Conservation (phyloP, 2,329 filamentous ascomycete genomes). For the Cordyceps militaris region DNA sequence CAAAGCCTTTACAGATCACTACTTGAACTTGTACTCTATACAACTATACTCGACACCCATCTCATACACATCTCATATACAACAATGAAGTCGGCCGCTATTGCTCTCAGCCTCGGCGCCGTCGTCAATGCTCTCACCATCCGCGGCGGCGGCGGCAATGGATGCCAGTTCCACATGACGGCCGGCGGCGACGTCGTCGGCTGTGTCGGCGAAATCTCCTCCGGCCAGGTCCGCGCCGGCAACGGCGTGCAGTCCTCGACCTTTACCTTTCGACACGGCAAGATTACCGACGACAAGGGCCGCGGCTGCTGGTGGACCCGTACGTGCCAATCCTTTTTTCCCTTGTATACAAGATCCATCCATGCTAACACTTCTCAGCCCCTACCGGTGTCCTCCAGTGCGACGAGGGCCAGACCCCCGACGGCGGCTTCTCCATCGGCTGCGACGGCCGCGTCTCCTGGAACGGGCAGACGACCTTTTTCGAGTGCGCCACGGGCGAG, state of each 20-base stretch:
- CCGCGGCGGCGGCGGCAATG: slow-evolving; percentile 16
- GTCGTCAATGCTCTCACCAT: slow-evolving; percentile 16
- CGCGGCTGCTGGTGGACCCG: slow-evolving; percentile 58
- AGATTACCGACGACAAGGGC: slow-evolving; percentile 48
- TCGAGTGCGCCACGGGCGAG: slow-evolving; percentile 50
- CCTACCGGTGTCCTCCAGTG: slow-evolving; percentile 56
- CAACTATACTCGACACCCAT: not conserved
- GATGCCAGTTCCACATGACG: slow-evolving; percentile 39
- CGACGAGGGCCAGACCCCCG: slow-evolving; percentile 44
- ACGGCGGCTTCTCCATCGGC: slow-evolving; percentile 48
- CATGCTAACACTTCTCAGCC: slow-evolving; percentile 25
- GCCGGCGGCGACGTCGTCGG: slow-evolving; percentile 43
- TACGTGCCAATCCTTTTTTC: slow-evolving; percentile 26
- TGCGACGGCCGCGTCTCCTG: slow-evolving; percentile 46
- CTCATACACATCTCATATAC: not conserved
- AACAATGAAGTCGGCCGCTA: slow-evolving; percentile 14
- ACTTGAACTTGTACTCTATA: not conserved
- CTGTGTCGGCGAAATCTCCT: slow-evolving; percentile 50
- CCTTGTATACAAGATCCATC: not conserved
- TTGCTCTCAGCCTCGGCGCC: slow-evolving; percentile 16
- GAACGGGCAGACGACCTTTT: slow-evolving; percentile 47
- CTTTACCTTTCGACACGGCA: slow-evolving; percentile 48
- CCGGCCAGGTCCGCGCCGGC: slow-evolving; percentile 51
- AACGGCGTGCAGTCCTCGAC: slow-evolving; percentile 38
- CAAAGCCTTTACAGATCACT: not conserved